Conservation (phyloP, 768 basidiomycete species). For the Tylopilus plumbeoviolaceoides region DNA sequence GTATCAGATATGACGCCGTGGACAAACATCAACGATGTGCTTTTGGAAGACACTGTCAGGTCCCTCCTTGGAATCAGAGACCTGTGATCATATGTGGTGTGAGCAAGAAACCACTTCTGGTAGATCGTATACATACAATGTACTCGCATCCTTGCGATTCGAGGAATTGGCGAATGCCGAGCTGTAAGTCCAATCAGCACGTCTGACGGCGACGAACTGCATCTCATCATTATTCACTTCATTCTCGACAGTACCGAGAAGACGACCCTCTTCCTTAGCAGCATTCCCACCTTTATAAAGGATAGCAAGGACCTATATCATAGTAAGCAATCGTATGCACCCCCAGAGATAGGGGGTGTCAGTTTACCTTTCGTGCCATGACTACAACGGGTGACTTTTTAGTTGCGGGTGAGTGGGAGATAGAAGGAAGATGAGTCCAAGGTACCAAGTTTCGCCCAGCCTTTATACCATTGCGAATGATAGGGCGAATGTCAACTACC, state of each 20-base stretch:
- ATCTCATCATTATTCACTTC: conserved; percentile 38
- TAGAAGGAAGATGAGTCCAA: neutral
- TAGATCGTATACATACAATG: conserved; percentile 42
- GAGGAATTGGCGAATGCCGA: conserved; percentile 70
- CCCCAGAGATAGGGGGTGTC: neutral
- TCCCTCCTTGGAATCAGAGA: conserved; percentile 81
- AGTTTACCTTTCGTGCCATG: conserved; percentile 40
- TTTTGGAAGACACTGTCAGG: conserved; percentile 78
- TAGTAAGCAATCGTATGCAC: neutral
- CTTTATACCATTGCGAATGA: conserved; percentile 18
- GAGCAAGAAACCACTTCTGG: neutral
- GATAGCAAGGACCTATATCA: conserved; percentile 61
- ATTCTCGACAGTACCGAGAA: conserved; percentile 80
- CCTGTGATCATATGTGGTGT: conserved; percentile 36
- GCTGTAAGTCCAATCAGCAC: conserved; percentile 36
- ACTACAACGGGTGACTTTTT: conserved; percentile 3
- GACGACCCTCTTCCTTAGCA: conserved; percentile 65
- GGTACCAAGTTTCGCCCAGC: neutral
- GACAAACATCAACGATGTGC: conserved; percentile 70
- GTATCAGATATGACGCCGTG: neutral
- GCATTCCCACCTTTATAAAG: conserved; percentile 67
- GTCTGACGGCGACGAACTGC: neutral
- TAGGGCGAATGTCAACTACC: neutral
- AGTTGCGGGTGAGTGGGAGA: conserved; percentile 3
- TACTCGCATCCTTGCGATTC: conserved; percentile 70